phyloP scores from a whole-genome alignment of 1,284 basidiomycete genomes.

The Termitomyces sp. region DNA sequence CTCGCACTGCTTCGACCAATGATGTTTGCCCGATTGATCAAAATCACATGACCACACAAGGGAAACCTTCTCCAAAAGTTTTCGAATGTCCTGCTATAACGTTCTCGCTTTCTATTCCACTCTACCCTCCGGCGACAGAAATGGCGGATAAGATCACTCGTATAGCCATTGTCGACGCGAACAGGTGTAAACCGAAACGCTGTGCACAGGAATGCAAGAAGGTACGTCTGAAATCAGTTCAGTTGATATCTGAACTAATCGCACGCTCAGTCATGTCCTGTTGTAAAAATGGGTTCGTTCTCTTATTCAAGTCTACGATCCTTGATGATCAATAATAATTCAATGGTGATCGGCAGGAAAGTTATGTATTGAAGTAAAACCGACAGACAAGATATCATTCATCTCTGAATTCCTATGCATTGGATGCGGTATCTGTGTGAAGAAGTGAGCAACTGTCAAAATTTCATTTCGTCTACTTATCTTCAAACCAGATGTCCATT shows the following conservation, averaged over 20 bases:
- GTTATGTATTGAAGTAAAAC: constrained; percentile 94
- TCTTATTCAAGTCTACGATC: not conserved
- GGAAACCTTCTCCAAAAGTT: constrained; percentile 11
- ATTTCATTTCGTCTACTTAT: not conserved
- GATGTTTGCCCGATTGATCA: constrained; percentile 10
- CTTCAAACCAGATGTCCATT: constrained; percentile 79
- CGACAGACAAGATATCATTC: constrained; percentile 93
- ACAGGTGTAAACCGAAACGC: constrained; percentile 91
- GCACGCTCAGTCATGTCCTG: constrained; percentile 78
- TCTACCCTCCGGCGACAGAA: constrained; percentile 1
- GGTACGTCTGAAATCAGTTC: constrained; percentile 35
- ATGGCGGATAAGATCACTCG: constrained; percentile 93
- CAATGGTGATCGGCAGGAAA: constrained; percentile 56
- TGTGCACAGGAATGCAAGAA: constrained; percentile 93
- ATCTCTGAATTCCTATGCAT: constrained; percentile 96
- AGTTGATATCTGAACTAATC: constrained; percentile 14
- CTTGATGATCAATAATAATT: not conserved
- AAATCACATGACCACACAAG: constrained; percentile 14
- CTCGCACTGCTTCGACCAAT: not conserved
- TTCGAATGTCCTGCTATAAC: constrained; percentile 4
- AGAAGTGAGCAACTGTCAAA: constrained; percentile 65
- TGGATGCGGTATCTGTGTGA: constrained; percentile 97
- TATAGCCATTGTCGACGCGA: constrained; percentile 91
- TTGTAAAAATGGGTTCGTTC: constrained; percentile 90
- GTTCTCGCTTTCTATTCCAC: constrained; percentile 1